Base-by-base conservation (phyloP, 2,329 filamentous ascomycete genomes). In the Onygenales sp. region DNA sequence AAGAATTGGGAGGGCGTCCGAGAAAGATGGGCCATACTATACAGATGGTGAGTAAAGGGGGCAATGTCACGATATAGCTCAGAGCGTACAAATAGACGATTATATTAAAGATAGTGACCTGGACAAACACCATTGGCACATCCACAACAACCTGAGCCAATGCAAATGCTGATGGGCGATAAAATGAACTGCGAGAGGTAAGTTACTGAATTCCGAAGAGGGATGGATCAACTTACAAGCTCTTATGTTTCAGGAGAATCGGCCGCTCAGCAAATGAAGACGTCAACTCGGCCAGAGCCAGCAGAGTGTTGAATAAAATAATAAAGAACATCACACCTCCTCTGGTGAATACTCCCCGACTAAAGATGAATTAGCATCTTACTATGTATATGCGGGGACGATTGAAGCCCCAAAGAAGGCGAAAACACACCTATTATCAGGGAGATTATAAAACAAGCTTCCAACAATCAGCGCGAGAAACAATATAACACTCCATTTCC, bases 241-340 rank as follows among this genome's bases (percentile, higher is more conserved):
- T 81, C 62, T 86, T 86, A 66, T 87, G 84, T 64, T 87, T 87
- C 51, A 85, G 69, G 40, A 88, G 67, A 53, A 88, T 85, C 0
- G 83, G 83, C 44, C 83, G 78, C 21, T 77, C 78, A 47, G 76
- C 68, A 58, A 86, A 87, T 0, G 82, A 77, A 1, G 81, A 67
- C 0, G 82, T 81, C 42, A 83, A 72, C 60, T 86, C 81, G 4
- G 79, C 77, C 46, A 85, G 64, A 3, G 82, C 80, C 34, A 84
- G 71, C 7, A 85, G 69, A 9, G 81, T 74, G 58, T 85, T 84
- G 70, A 84, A 84, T 1, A 85, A 69, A 1, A 85, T 66, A 53
- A 82, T 75, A 61, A 81, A 81, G 65, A 85, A 85, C 58, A 85
- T 71, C 2, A 80, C 77, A 65, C 80, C 81, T 42, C 82, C 81